A percentile compares a stretch with the other conserved stretches of the same genome.
These are phyloP conservation scores for Leishmania braziliensis DNA, from an alignment of 208 protist species.

Conservation along the genomic window DNA sequence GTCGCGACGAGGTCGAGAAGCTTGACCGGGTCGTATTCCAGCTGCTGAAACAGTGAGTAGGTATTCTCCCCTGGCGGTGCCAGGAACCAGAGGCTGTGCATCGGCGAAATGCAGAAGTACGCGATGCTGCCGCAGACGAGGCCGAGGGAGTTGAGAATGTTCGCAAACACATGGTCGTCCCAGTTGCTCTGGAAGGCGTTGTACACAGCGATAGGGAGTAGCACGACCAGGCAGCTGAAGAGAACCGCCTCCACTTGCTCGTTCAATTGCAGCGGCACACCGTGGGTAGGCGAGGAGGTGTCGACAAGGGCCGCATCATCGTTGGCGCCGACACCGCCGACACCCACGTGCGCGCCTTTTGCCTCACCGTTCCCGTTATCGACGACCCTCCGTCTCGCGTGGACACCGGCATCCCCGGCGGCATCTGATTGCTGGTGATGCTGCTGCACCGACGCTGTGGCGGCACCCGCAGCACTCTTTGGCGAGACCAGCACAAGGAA, in stretches of 20 bases:
- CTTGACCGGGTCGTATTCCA: slow-evolving; percentile 74
- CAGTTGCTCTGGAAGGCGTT: slow-evolving; percentile 74
- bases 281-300: slow-evolving; percentile 10
- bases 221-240: slow-evolving; percentile 69
- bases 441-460: not conserved
- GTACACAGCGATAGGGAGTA: slow-evolving; percentile 70
- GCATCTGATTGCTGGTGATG: slow-evolving; percentile 1
- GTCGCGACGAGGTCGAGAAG: slow-evolving; percentile 45
- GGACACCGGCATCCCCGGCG: slow-evolving; percentile 3
- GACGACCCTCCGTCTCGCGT: slow-evolving; percentile 5
- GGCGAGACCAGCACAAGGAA: slow-evolving; percentile 45
- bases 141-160: slow-evolving; percentile 67
- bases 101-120: slow-evolving; percentile 66
- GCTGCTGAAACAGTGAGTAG: slow-evolving; percentile 33
- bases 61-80: slow-evolving; percentile 14
- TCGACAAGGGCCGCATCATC: slow-evolving; percentile 25
- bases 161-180: slow-evolving; percentile 48
- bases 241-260: slow-evolving; percentile 61
- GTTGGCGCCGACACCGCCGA: not conserved
- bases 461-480: not conserved
- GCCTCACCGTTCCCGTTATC: not conserved
- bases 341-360: not conserved
- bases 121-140: slow-evolving; percentile 53
- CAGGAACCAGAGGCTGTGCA: slow-evolving; percentile 82
- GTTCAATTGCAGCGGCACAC: slow-evolving; percentile 52